phyloP scores from a whole-genome alignment of 768 basidiomycete genomes.

The Lactifluus pinguis region DNA sequence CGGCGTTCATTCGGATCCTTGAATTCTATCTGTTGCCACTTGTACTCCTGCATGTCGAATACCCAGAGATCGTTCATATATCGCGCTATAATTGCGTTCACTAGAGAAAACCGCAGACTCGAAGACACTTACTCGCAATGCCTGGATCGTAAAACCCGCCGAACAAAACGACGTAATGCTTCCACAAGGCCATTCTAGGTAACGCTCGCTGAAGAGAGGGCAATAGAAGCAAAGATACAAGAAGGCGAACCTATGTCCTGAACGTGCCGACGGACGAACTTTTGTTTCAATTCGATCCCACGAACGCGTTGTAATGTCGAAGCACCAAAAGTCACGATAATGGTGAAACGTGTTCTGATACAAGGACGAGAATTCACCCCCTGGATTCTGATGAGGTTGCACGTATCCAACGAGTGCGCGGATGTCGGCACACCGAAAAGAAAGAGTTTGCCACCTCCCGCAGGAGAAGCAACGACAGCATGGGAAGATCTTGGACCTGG shows the following conservation, averaged over 20 bases:
- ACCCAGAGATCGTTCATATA: constrained; percentile 82
- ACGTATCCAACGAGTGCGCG: neutral
- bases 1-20: constrained; percentile 51
- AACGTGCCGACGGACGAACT: constrained; percentile 65
- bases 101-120: neutral
- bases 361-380: constrained; percentile 80
- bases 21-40: constrained; percentile 73
- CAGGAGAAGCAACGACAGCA: constrained; percentile 62
- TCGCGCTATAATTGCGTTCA: constrained; percentile 38
- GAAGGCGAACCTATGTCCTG: constrained; percentile 61
- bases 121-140: constrained; percentile 50
- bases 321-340: constrained; percentile 84
- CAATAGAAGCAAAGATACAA: neutral
- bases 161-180: constrained; percentile 77
- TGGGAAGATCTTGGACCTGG: constrained; percentile 87
- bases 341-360: constrained; percentile 82
- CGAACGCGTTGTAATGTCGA: constrained; percentile 64
- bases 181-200: constrained; percentile 82
- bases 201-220: neutral
- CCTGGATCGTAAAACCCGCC: constrained; percentile 90
- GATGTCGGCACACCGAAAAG: constrained; percentile 49
- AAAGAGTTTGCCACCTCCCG: constrained; percentile 80
- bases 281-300: constrained; percentile 92
- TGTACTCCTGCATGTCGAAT: constrained; percentile 80
- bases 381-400: constrained; percentile 26